A percentile compares a stretch with the other conserved stretches of the same genome.
Evolutionary conservation across 2,329 filamentous ascomycete genomes (phyloP).

Genomic region (Biscogniauxia mediterranea): DNA sequence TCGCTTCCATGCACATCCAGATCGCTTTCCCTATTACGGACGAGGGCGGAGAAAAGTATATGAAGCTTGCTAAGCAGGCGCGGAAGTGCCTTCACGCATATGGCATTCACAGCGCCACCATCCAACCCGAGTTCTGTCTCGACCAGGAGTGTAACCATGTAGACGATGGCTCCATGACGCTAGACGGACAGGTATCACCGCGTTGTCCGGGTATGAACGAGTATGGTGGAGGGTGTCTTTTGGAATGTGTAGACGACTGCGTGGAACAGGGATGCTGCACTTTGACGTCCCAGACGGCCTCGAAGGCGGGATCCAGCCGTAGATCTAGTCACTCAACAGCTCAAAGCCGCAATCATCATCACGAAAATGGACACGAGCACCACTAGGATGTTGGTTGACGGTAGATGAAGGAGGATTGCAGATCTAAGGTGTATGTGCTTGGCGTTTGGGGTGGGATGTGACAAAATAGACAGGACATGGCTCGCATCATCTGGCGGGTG

Average conservation of each 20-base stretch:
- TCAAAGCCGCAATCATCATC: conserved; percentile 30
- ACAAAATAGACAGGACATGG: neutral
- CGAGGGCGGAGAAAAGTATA: conserved; percentile 77
- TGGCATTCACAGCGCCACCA: conserved; percentile 94
- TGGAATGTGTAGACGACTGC: conserved; percentile 53
- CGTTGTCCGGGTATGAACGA: conserved; percentile 11
- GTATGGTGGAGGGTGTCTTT: conserved; percentile 42
- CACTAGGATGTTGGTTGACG: conserved; percentile 7
- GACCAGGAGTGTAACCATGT: conserved; percentile 45
- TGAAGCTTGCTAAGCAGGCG: conserved; percentile 81
- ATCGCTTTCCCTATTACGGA: conserved; percentile 87
- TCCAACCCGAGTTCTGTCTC: conserved; percentile 84
- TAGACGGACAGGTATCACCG: conserved; percentile 28
- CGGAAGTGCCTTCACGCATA: conserved; percentile 89
- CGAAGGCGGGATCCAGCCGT: conserved; percentile 33
- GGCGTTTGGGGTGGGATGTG: neutral
- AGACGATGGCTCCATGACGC: conserved; percentile 27
- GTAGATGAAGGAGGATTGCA: neutral
- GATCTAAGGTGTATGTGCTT: neutral
- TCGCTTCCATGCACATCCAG: conserved; percentile 91
- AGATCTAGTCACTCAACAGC: conserved; percentile 33
- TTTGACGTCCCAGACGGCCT: conserved; percentile 21
- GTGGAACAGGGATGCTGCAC: conserved; percentile 46
- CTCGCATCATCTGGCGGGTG: neutral
- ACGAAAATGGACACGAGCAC: conserved; percentile 25